phyloP scores from a whole-genome alignment of 495 filamentous ascomycete genomes.

The Apiosordaria backusii region DNA sequence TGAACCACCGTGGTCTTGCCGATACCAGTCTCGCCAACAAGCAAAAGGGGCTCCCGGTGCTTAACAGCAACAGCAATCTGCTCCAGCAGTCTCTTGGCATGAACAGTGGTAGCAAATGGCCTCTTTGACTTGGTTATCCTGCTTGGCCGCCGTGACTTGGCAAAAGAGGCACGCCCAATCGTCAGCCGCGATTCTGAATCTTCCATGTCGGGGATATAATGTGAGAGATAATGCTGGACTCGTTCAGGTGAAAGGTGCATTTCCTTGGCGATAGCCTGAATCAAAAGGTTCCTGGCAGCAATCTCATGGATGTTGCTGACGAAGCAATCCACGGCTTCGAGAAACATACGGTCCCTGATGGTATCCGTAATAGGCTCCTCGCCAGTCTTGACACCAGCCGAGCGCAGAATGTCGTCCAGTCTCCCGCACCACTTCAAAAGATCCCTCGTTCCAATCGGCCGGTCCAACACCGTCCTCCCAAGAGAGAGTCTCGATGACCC shows the following conservation, averaged over 20 bases:
- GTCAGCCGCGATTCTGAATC: slow-evolving; percentile 55
- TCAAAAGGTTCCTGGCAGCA: slow-evolving; percentile 56
- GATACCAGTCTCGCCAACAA: slow-evolving; percentile 97
- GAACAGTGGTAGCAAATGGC: slow-evolving; percentile 70
- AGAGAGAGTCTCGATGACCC: slow-evolving; percentile 51
- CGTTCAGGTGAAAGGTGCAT: slow-evolving; percentile 81
- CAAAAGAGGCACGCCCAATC: slow-evolving; percentile 63
- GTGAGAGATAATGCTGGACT: slow-evolving; percentile 63
- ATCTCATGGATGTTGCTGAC: slow-evolving; percentile 69
- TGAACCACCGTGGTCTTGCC: slow-evolving; percentile 96
- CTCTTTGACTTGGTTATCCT: slow-evolving; percentile 46
- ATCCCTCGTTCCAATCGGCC: slow-evolving; percentile 70
- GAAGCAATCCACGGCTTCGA: slow-evolving; percentile 88
- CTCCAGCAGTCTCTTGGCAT: slow-evolving; percentile 70
- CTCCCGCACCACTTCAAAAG: slow-evolving; percentile 86
- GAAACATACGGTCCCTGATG: slow-evolving; percentile 77
- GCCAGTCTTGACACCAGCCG: slow-evolving; percentile 62
- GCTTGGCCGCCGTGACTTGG: slow-evolving; percentile 41
- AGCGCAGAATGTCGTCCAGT: slow-evolving; percentile 56
- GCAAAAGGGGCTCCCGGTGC: slow-evolving; percentile 79
- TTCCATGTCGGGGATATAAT: slow-evolving; percentile 62
- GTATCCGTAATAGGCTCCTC: slow-evolving; percentile 69
- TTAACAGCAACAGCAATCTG: slow-evolving; percentile 78
- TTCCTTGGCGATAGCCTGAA: slow-evolving; percentile 69
- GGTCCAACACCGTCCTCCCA: slow-evolving; percentile 53